Evolutionary conservation across 208 protist genomes (phyloP), one percentile per base, ranked within the genome.

Genomic region (Acanthamoeba rhysodes): DNA sequence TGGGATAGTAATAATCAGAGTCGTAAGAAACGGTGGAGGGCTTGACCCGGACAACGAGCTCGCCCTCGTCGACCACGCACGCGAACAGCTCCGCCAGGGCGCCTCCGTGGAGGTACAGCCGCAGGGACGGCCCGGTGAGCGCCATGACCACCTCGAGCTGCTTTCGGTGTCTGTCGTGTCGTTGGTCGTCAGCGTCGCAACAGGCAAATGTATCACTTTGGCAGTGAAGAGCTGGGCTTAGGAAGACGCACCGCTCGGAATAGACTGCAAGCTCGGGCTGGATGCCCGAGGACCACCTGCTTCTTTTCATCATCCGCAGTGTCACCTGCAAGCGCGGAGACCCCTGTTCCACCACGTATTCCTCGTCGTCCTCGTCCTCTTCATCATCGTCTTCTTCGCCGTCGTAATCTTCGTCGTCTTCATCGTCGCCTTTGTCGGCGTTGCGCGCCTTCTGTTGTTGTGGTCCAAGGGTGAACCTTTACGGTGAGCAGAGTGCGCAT

Each of bases 121-220:
- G 22, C 62, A 68, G 62, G 7, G 62, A 68, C 62, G 0, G 62
- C 20, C 62, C 62, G 7, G 62, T 68, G 62, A 68, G 62, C 14
- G 62, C 62, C 62, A 68, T 68, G 24, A 68, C 62, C 62, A 22
- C 62, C 62, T 68, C 62, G 62, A 68, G 62, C 62, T 68, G 62
- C 62, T 68, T 68, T 29, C 62, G 14, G 62, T 68, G 62, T 20
- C 62, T 68, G 62, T 68, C 22, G 22, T 68, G 22, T 68, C 22
- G 62, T 29, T 27, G 9, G 53, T 57, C 57, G 57, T 55, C 12
- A 55, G 50, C 50, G 50, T 4, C 12, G 50, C 50, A 55, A 4
- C 50, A 55, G 12, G 55, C 55, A 59, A 16, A 59, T 59, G 59
- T 66, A n/a, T 5, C 20, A 16, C 20, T 27, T n/a, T n/a, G n/a